Conservation (phyloP, 2,329 filamentous ascomycete species). For the Geoglossum cookeanum region DNA sequence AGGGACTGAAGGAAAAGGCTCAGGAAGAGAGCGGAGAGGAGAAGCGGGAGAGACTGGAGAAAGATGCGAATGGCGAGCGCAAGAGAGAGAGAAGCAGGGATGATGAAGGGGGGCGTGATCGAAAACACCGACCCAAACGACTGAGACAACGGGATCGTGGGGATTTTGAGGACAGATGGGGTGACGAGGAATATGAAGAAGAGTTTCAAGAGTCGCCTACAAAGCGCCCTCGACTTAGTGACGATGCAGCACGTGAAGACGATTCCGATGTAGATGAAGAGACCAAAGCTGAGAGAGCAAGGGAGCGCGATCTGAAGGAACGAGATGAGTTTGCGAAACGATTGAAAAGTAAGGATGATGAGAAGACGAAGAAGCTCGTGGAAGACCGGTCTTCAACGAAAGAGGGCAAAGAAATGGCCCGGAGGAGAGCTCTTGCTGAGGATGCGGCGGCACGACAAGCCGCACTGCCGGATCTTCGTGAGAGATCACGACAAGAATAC, state of each 20-base stretch:
- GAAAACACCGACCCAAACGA: slow-evolving; percentile 28
- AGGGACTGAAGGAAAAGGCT: not conserved
- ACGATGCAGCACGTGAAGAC: slow-evolving; percentile 23
- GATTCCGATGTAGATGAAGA: slow-evolving; percentile 40
- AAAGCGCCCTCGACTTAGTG: slow-evolving; percentile 51
- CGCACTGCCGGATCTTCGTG: slow-evolving; percentile 61
- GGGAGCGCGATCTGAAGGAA: slow-evolving; percentile 51
- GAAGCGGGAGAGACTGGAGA: not conserved
- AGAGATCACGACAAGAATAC: slow-evolving; percentile 79
- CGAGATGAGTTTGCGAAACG: slow-evolving; percentile 64
- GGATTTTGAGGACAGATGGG: slow-evolving; percentile 64
- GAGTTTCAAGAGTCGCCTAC: slow-evolving; percentile 50
- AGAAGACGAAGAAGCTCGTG: slow-evolving; percentile 48
- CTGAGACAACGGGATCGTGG: slow-evolving; percentile 29
- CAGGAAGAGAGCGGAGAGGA: slow-evolving; percentile 9
- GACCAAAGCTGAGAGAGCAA: slow-evolving; percentile 35
- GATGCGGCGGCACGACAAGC: slow-evolving; percentile 47
- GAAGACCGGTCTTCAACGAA: slow-evolving; percentile 37
- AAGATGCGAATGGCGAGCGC: slow-evolving; percentile 12
- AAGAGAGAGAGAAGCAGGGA: slow-evolving; percentile 22
- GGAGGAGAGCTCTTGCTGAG: slow-evolving; percentile 43
- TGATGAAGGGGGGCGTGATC: slow-evolving; percentile 19
- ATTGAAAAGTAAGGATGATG: slow-evolving; percentile 50
- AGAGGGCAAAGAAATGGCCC: slow-evolving; percentile 36
- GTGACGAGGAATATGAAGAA: slow-evolving; percentile 46